A percentile compares a stretch with the other conserved stretches of the same genome.
Evolutionary conservation across 2,329 filamentous ascomycete genomes (phyloP).

Genomic region (Scedosporium apiospermum): DNA sequence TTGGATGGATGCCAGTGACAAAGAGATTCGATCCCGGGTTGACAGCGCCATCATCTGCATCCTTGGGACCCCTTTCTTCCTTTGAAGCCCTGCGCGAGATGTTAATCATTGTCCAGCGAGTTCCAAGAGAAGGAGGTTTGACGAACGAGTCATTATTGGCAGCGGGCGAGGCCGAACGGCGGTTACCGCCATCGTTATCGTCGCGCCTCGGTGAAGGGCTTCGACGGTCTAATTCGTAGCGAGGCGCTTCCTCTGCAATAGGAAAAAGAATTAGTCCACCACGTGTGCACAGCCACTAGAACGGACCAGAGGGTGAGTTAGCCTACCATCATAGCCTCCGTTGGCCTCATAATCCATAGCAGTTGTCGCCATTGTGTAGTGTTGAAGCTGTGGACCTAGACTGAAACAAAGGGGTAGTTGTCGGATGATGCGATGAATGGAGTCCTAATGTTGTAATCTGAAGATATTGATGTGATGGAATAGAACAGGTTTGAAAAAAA

Average conservation of each 20-base stretch:
- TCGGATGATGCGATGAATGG: too few species aligned
- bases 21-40: slow-evolving; percentile 98
- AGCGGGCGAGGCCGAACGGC: slow-evolving; percentile 53
- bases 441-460: too few species aligned
- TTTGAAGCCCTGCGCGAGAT: slow-evolving; percentile 32
- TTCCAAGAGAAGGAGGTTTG: not conserved
- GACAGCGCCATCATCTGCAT: slow-evolving; percentile 67
- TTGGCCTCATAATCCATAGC: slow-evolving; percentile 65
- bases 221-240: slow-evolving; percentile 57
- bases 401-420: not conserved
- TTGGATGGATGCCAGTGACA: slow-evolving; percentile 94
- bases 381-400: not conserved
- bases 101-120: slow-evolving; percentile 3
- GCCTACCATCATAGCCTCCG: slow-evolving; percentile 55
- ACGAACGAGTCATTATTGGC: slow-evolving; percentile 42
- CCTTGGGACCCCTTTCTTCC: slow-evolving; percentile 39
- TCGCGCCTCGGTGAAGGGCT: slow-evolving; percentile 59
- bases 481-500: not conserved
- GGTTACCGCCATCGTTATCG: slow-evolving; percentile 48
- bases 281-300: not conserved
- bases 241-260: slow-evolving; percentile 48
- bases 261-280: not conserved
- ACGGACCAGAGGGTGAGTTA: slow-evolving; percentile 5
- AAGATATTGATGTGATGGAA: too few species aligned
- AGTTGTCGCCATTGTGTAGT: slow-evolving; percentile 44